phyloP scores from a whole-genome alignment of 768 basidiomycete genomes.

The Phallus indusiatus region DNA sequence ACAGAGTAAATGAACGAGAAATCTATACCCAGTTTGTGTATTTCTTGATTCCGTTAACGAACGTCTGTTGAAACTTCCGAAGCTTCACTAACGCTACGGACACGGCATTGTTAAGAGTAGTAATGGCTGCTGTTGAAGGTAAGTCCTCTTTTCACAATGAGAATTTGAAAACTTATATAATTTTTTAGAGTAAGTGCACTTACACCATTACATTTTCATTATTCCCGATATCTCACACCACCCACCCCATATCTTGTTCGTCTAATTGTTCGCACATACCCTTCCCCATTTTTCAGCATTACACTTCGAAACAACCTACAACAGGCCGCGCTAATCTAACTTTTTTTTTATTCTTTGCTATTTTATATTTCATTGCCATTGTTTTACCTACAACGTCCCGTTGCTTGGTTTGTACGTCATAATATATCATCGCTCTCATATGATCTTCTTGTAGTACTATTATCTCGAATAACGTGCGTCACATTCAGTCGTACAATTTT shows the following conservation, averaged over 20 bases:
- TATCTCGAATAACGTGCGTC: slow-evolving; percentile 8
- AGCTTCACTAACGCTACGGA: slow-evolving; percentile 89
- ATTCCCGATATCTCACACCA: slow-evolving; percentile 12
- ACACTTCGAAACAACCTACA: slow-evolving; percentile 58
- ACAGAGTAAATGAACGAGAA: slow-evolving; percentile 76
- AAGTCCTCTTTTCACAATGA: slow-evolving; percentile 19
- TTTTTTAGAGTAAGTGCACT: slow-evolving; percentile 54
- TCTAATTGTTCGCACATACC: slow-evolving; percentile 14
- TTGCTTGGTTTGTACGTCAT: not conserved
- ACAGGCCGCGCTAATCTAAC: slow-evolving; percentile 55
- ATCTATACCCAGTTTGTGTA: slow-evolving; percentile 84
- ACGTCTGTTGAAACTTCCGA: slow-evolving; percentile 7
- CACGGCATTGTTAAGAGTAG: slow-evolving; percentile 77
- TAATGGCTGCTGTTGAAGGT: slow-evolving; percentile 97
- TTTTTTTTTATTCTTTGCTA: slow-evolving; percentile 11
- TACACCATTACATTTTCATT: slow-evolving; percentile 16
- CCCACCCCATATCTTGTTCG: slow-evolving; percentile 23
- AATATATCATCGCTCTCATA: not conserved
- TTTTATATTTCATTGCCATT: slow-evolving; percentile 12
- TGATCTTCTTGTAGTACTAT: slow-evolving; percentile 3
- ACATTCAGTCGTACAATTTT: not conserved
- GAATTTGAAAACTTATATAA: slow-evolving; percentile 8
- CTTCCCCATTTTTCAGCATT: slow-evolving; percentile 39
- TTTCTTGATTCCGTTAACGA: slow-evolving; percentile 1
- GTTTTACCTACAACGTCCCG: slow-evolving; percentile 3